Evolutionary conservation across 2,329 filamentous ascomycete genomes (phyloP), one percentile per base, ranked within the genome.

Genomic region (Arthrocladium fulminans): DNA sequence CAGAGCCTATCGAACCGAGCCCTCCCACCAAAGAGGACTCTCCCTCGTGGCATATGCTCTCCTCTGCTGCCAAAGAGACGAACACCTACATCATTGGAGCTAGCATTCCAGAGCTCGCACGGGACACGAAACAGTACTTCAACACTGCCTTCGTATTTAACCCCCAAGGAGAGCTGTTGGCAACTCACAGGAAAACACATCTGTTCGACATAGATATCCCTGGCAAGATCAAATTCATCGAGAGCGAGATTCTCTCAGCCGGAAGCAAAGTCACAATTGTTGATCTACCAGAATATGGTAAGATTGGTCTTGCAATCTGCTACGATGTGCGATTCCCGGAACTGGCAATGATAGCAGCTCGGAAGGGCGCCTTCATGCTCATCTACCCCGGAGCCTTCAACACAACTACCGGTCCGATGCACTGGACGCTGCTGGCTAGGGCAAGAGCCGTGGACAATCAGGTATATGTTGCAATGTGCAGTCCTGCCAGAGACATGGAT

Each of bases 351-450:
- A 83, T 97, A 49, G 90, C 90, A 0, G 87, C 90, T 17, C 77
- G 92, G 25, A 81, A 81, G 57, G 88, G 84, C n/a, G 84, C 81
- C 50, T 98, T 98, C 66, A 75, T 87, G 39, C 78, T 97, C 47
- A 65, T 97, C 15, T 97, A 96, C 67, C 92, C 92, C 0, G 92
- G 88, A n/a, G 92, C 92, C 1, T 98, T 98, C 75, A 98, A 97
- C 68, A 74, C 86, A 51, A 95, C 88, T 0, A 98, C 92, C 0
- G 92, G 92, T 0, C 83, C 86, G 4, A 68, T 97, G 65, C 92
- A 98, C 68, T 98, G 92, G 92, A 77, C 81, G 50, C 70, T 98
- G 56, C 79, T 86, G 60, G 90, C 83, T 1, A 78, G 86, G 56
- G 88, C 85, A 12, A 75, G 92, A 53, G 92, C 90, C 3, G 76